Conservation (phyloP, 2,329 filamentous ascomycete species). For the Alternaria ethzedia region DNA sequence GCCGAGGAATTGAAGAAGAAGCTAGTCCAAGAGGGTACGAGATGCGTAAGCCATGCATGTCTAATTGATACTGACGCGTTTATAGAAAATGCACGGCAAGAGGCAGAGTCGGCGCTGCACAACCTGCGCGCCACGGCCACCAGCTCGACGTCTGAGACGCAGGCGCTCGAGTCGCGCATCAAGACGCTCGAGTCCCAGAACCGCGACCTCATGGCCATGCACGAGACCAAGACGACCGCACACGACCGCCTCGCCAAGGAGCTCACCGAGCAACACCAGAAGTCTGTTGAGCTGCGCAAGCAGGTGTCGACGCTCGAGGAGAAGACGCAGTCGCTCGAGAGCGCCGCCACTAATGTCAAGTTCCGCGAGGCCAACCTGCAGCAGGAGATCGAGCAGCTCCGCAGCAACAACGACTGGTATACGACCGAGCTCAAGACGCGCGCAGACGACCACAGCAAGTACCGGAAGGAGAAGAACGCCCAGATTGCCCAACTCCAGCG, state of each 20-base stretch:
- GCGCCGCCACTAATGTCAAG: constrained; percentile 78
- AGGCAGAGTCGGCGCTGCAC: constrained; percentile 82
- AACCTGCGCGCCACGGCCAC: constrained; percentile 76
- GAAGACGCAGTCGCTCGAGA: constrained; percentile 80
- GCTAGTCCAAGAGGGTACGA: constrained; percentile 79
- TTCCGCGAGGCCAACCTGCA: constrained; percentile 90
- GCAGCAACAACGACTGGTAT: constrained; percentile 91
- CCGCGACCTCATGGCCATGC: constrained; percentile 83
- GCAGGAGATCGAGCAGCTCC: constrained; percentile 87
- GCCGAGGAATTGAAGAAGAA: constrained; percentile 81
- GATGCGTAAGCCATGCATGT: background rate
- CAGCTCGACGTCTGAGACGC: constrained; percentile 74
- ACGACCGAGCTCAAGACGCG: constrained; percentile 92
- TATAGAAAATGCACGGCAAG: constrained; percentile 75
- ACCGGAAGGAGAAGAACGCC: constrained; percentile 91
- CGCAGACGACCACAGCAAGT: constrained; percentile 83
- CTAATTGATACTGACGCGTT: constrained; percentile 15
- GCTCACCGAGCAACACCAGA: constrained; percentile 85
- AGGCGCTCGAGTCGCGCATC: constrained; percentile 81
- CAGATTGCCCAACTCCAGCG: constrained; percentile 88
- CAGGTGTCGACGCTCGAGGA: constrained; percentile 85
- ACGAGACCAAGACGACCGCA: constrained; percentile 87
- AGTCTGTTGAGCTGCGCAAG: constrained; percentile 81
- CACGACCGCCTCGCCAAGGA: constrained; percentile 88
- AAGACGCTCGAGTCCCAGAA: constrained; percentile 88